These are phyloP conservation scores for Blepharisma stoltei DNA, from an alignment of 73 alveolate species.

Conservation along the genomic window DNA sequence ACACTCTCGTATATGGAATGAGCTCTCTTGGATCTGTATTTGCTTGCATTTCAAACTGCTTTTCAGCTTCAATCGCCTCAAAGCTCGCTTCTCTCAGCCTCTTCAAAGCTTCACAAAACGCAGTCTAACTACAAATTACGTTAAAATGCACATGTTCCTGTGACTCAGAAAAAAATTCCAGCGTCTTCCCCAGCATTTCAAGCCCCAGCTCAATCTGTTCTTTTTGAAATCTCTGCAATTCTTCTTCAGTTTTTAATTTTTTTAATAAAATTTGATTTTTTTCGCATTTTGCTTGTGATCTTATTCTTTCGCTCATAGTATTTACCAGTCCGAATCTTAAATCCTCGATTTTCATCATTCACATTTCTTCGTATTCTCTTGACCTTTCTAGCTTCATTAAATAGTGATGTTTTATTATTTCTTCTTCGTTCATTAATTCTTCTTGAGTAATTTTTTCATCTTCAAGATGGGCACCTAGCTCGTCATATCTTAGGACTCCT, in stretches of 20 bases:
- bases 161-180: constrained; percentile 11
- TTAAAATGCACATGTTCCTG: constrained; percentile 9
- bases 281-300: not conserved
- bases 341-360: constrained; percentile 10
- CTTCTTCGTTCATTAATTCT: constrained; percentile 7
- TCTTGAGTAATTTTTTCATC: not conserved
- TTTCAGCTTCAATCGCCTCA: constrained; percentile 17
- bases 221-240: constrained; percentile 3
- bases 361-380: constrained; percentile 12
- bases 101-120: constrained; percentile 5
- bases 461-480: not conserved
- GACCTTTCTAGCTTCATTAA: not conserved
- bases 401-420: not conserved
- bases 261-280: not conserved
- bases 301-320: not conserved
- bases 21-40: constrained; percentile 24
- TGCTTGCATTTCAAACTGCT: not conserved
- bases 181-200: not conserved
- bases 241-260: not conserved
- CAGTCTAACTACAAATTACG: constrained; percentile 1
- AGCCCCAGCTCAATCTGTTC: constrained; percentile 12
- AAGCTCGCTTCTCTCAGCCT: constrained; percentile 8
- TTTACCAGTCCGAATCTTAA: not conserved
- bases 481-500: no score
- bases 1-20: constrained; percentile 24